phyloP scores from a whole-genome alignment of 2,329 filamentous ascomycete species.

The Ophiostoma sp. region DNA sequence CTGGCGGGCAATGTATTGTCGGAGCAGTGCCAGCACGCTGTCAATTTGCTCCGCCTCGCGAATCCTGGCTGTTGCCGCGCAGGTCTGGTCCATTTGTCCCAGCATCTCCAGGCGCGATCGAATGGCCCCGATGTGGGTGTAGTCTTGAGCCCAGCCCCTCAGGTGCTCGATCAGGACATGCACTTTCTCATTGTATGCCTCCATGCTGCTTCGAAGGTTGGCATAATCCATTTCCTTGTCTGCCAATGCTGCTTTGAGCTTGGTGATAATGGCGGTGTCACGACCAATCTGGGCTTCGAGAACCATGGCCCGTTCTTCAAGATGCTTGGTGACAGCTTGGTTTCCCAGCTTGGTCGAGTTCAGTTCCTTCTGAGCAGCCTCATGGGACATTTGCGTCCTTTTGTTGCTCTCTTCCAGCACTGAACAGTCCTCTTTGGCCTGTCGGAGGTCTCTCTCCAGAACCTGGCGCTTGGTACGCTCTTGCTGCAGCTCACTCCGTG shows the following conservation, averaged over 20 bases:
- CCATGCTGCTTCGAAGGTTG: constrained; percentile 14
- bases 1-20: constrained; percentile 16
- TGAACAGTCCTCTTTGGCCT: constrained; percentile 17
- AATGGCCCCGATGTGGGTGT: constrained; percentile 19
- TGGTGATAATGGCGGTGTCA: not conserved
- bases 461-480: constrained; percentile 22
- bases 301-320: constrained; percentile 8
- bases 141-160: constrained; percentile 22
- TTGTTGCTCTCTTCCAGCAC: constrained; percentile 22
- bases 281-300: constrained; percentile 13
- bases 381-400: not conserved
- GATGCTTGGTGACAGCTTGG: not conserved
- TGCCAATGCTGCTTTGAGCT: constrained; percentile 19
- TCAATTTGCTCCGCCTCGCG: constrained; percentile 20
- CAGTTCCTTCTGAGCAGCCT: constrained; percentile 20
- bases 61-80: constrained; percentile 12
- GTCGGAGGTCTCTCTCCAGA: constrained; percentile 23
- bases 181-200: constrained; percentile 20
- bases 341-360: not conserved
- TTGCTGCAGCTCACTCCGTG: constrained; percentile 22
- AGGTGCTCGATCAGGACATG: constrained; percentile 19
- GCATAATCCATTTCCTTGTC: constrained; percentile 20
- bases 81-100: constrained; percentile 16
- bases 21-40: constrained; percentile 18
- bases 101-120: constrained; percentile 22